Evolutionary conservation across 805 yeast species (phyloP), one percentile per base, ranked within the genome.

Genomic region (Suhomyces pyralidae): DNA sequence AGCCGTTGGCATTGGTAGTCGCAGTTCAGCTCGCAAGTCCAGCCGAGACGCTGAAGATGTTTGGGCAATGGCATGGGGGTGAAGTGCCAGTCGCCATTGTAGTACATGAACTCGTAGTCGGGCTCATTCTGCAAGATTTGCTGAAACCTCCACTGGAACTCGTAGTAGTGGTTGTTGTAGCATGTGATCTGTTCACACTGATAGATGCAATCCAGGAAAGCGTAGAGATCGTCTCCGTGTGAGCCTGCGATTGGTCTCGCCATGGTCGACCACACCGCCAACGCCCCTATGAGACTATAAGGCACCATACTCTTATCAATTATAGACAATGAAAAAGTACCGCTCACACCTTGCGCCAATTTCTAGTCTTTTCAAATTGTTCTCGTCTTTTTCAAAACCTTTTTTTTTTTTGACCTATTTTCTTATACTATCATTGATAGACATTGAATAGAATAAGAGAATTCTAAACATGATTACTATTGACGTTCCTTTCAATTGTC

Each of bases 1-100:
- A 82, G 65, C 51, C 90, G 84, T 67, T 94, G 98, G 67, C 99
- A 94, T 60, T 84, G 87, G 68, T 94, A 94, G 69, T 94, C 98
- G 70, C 99, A 94, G 63, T 94, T 85, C 26, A 84, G 79, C 17
- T 50, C 52, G 50, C 70, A 66, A 36, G 61, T 54, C 70, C 70
- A 66, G 1, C 77, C 76, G 14, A 92, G 62, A 1, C 81, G 56
- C 46, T 65, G 63, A 55, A 83, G 67, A 53, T 71, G 70, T 10
- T 61, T 56, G 2, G 78, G 77, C 17, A 83, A 64, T 2, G 82
- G 80, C 54, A 65, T 49, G 15, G 56, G 54, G 9, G 66, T 67
- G 50, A 81, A 81, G 2, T 55, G 48, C 64, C 77, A 69, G 17
- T 64, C 58, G 7, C 64, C 69, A 55, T 63, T 66, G 54, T 63